phyloP scores from a whole-genome alignment of 202 grass and related monocot genomes.

The Schoenoplectus triqueter region DNA sequence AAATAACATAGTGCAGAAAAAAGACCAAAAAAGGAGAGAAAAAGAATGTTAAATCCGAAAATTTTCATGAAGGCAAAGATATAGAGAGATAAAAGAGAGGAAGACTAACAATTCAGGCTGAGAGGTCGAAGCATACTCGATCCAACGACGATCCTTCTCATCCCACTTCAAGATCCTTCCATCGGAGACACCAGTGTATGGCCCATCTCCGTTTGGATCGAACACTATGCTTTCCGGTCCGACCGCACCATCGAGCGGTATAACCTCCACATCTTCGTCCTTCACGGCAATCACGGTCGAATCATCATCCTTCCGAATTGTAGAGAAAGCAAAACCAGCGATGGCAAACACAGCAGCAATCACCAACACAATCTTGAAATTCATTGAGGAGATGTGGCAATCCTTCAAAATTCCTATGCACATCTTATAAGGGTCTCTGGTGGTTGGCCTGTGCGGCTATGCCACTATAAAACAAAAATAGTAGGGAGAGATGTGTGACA shows the following conservation, averaged over 20 bases:
- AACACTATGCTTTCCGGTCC: constrained; percentile 88
- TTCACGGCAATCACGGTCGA: background rate
- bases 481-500: background rate
- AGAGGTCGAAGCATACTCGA: constrained; percentile 54
- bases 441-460: constrained; percentile 15
- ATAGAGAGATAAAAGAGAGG: background rate
- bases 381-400: constrained; percentile 21
- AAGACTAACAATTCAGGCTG: constrained; percentile 60
- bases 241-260: constrained; percentile 28
- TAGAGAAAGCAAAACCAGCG: constrained; percentile 1
- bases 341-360: background rate
- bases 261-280: constrained; percentile 19
- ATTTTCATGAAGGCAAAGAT: background rate
- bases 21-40: background rate
- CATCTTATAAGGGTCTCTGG: background rate
- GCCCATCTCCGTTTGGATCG: constrained; percentile 61
- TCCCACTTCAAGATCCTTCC: constrained; percentile 65
- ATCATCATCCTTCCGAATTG: background rate
- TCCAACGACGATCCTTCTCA: constrained; percentile 49
- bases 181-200: constrained; percentile 82
- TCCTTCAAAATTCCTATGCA: background rate
- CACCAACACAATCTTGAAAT: background rate
- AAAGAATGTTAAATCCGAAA: background rate
- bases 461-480: background rate
- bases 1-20: background rate